phyloP scores from a whole-genome alignment of 768 basidiomycete genomes.

The Leccinum boreale region DNA sequence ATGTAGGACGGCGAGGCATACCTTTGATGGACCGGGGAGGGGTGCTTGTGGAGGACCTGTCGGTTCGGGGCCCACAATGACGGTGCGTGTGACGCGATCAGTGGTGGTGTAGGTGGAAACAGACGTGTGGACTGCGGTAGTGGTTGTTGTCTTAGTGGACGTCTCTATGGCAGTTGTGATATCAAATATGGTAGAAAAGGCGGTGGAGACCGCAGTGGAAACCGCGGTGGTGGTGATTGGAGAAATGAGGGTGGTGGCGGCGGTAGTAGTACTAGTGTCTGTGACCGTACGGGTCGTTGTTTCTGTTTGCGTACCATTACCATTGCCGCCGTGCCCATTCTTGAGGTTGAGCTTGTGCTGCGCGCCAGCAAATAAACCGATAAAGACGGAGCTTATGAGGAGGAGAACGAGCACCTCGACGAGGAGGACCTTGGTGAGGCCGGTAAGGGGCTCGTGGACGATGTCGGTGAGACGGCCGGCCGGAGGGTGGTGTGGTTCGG shows the following conservation, averaged over 20 bases:
- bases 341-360: constrained; percentile 69
- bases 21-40: constrained; percentile 58
- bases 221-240: constrained; percentile 35
- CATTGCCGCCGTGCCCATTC: constrained; percentile 32
- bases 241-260: constrained; percentile 27
- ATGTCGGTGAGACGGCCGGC: constrained; percentile 43
- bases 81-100: constrained; percentile 37
- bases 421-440: constrained; percentile 80
- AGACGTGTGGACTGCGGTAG: constrained; percentile 36
- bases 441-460: constrained; percentile 75
- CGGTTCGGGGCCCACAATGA: constrained; percentile 40
- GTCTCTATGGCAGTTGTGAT: constrained; percentile 39
- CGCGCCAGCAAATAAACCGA: constrained; percentile 90
- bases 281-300: constrained; percentile 34
- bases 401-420: constrained; percentile 73
- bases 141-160: constrained; percentile 37
- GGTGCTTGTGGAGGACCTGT: constrained; percentile 47
- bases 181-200: constrained; percentile 31
- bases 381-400: constrained; percentile 81
- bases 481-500: constrained; percentile 35
- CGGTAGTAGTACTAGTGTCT: constrained; percentile 30
- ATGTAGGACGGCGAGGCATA: constrained; percentile 13
- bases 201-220: constrained; percentile 30
- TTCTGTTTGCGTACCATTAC: constrained; percentile 34
- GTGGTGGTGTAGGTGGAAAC: constrained; percentile 38